Evolutionary conservation across 2,329 filamentous ascomycete species (phyloP), one percentile per base, ranked within the genome.

Genomic region (Clarireedia hainanense): DNA sequence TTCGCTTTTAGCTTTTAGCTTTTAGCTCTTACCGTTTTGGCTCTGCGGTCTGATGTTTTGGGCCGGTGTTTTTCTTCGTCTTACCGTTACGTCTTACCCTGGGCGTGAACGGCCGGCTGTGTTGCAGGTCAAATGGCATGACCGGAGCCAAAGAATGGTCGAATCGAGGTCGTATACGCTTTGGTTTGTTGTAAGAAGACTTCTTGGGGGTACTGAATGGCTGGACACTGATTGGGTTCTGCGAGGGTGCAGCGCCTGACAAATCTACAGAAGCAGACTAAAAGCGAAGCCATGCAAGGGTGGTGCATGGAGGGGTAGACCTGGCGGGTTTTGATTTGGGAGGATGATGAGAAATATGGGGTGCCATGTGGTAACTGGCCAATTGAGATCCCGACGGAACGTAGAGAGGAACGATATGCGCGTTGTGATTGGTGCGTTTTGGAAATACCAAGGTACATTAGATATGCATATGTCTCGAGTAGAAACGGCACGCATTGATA

Each of bases 311-410:
- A 55, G 52, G 52, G 52, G 46, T 50, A 55, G 30, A 55, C 52
- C 46, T 55, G 52, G 52, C 52, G 46, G 20, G 5, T 20, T 50
- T 43, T 50, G 52, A 50, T 55, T 55, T 50, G 52, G 47, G 46
- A 43, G 26, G 15, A 36, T 50, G 26, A 55, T 55, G 20, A 26
- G 10, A 43, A 43, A 36, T 55, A 5, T 55, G 52, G 52, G 4
- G 52, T 50, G 26, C 45, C 46, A 55, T 55, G 45, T 17, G 15
- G 15, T 34, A 6, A 42, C 30, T 26, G 40, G 34, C 52, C 52
- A 55, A 55, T 55, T 36, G 52, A 17, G 30, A 50, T 23, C 14
- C 37, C 26, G 4, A 36, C 42, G 12, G 14, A 2, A 15, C 23
- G 6, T 10, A 20, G 4, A n/a, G 2, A 7, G n/a, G 40, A 17